These are phyloP conservation scores for Candida sakaeoensis DNA, from an alignment of 805 yeast species.

Conservation along the genomic window DNA sequence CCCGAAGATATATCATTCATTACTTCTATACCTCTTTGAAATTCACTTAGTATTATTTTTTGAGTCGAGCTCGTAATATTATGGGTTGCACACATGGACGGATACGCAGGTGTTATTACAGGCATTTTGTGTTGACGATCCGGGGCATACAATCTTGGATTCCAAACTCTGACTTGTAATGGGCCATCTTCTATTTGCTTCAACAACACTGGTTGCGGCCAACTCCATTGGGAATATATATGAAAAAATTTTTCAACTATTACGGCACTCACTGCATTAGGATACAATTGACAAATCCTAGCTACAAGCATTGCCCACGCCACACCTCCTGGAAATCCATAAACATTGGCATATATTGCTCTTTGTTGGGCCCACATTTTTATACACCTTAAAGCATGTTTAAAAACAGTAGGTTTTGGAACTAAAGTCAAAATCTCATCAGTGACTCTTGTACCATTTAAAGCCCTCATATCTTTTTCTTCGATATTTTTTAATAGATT, in stretches of 20 bases:
- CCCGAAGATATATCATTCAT: conserved; percentile 66
- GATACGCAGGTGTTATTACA: conserved; percentile 96
- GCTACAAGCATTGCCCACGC: conserved; percentile 99
- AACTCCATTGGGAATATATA: conserved; percentile 84
- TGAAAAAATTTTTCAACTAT: conserved; percentile 87
- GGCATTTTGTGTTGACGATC: conserved; percentile 95
- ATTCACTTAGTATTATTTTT: conserved; percentile 72
- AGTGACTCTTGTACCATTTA: conserved; percentile 96
- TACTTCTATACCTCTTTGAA: conserved; percentile 69
- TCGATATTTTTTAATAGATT: conserved; percentile 82
- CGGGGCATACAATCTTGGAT: conserved; percentile 83
- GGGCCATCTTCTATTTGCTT: conserved; percentile 97
- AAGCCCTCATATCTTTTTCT: conserved; percentile 82
- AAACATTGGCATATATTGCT: conserved; percentile 89
- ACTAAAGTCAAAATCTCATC: conserved; percentile 88
- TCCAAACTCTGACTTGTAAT: conserved; percentile 93
- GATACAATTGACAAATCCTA: conserved; percentile 91
- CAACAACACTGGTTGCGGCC: conserved; percentile 97
- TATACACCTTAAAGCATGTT: conserved; percentile 86
- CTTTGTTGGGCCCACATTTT: conserved; percentile 96
- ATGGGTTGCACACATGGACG: conserved; percentile 99
- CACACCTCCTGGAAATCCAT: conserved; percentile 99
- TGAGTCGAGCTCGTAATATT: conserved; percentile 89
- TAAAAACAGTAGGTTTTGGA: conserved; percentile 89
- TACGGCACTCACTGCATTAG: conserved; percentile 91